A percentile compares a stretch with the other conserved stretches of the same genome.
These are phyloP conservation scores for Amyloporia xantha DNA, from an alignment of 768 basidiomycete genomes.

Conservation along the genomic window DNA sequence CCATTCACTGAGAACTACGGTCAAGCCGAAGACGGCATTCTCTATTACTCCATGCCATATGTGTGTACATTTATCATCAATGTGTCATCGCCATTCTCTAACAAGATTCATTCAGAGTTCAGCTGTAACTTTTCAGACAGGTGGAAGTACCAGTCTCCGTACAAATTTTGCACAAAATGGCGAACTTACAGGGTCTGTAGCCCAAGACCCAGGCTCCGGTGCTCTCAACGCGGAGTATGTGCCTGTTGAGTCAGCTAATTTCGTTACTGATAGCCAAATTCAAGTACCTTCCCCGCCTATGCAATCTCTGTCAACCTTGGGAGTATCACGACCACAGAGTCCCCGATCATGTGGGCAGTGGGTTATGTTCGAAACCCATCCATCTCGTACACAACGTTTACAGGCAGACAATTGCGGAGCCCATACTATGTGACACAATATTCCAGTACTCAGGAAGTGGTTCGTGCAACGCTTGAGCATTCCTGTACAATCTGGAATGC, in stretches of 20 bases:
- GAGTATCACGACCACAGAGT: conserved; percentile 10
- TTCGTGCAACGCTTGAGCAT: conserved; percentile 6
- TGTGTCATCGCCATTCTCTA: background rate
- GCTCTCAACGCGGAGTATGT: conserved; percentile 3
- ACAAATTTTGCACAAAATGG: conserved; percentile 14
- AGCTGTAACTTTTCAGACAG: conserved; percentile 11
- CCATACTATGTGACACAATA: conserved; percentile 13
- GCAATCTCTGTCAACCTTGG: conserved; percentile 24
- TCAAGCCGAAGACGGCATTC: conserved; percentile 10
- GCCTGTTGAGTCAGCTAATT: background rate
- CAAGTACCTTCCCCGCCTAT: conserved; percentile 13
- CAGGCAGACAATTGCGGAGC: conserved; percentile 9
- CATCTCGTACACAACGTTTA: conserved; percentile 13
- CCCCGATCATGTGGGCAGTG: conserved; percentile 22
- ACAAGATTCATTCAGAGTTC: background rate
- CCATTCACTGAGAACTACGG: conserved; percentile 5
- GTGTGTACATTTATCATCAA: background rate
- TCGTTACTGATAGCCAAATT: background rate
- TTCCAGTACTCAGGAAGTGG: conserved; percentile 2
- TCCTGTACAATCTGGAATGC: background rate
- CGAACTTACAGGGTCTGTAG: conserved; percentile 8
- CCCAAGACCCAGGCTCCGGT: conserved; percentile 3
- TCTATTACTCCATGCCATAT: conserved; percentile 14
- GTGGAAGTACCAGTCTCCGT: conserved; percentile 5
- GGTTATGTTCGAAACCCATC: conserved; percentile 23